Conservation (phyloP, 2,329 filamentous ascomycete species). For the Colletotrichum siamense region DNA sequence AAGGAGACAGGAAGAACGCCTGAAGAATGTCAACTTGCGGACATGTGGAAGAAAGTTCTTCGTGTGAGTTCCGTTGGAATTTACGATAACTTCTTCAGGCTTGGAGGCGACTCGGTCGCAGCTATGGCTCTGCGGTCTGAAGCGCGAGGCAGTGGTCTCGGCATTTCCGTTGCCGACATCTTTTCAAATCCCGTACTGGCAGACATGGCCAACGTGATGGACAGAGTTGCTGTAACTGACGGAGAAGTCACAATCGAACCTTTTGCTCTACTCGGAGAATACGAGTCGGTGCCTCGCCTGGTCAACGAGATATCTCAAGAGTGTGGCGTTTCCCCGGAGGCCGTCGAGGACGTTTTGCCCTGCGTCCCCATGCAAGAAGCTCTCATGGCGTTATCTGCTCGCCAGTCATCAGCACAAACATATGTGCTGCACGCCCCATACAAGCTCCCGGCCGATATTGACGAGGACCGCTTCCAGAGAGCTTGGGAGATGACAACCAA, state of each 20-base stretch:
- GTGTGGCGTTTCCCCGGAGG: neutral
- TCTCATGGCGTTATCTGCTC: conserved; percentile 21
- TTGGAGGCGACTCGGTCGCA: conserved; percentile 28
- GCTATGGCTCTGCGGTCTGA: conserved; percentile 26
- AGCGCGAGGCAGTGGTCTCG: neutral
- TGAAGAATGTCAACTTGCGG: neutral
- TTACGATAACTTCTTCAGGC: conserved; percentile 27
- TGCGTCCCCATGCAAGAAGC: neutral
- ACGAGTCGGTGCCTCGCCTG: neutral
- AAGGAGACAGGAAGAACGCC: neutral
- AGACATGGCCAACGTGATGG: neutral
- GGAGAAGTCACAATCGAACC: neutral
- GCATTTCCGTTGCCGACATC: neutral
- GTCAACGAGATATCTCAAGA: neutral
- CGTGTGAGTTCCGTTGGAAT: neutral
- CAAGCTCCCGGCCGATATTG: neutral
- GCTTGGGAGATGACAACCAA: conserved; percentile 24
- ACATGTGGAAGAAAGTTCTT: neutral
- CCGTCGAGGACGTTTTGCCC: neutral
- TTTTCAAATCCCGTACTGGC: neutral
- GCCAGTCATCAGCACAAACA: conserved; percentile 15
- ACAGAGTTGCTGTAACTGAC: neutral
- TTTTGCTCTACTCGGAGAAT: neutral
- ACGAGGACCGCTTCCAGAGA: conserved; percentile 14
- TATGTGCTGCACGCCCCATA: conserved; percentile 20